Base-by-base conservation (phyloP, 768 basidiomycete genomes). In the Suillus plorans region DNA sequence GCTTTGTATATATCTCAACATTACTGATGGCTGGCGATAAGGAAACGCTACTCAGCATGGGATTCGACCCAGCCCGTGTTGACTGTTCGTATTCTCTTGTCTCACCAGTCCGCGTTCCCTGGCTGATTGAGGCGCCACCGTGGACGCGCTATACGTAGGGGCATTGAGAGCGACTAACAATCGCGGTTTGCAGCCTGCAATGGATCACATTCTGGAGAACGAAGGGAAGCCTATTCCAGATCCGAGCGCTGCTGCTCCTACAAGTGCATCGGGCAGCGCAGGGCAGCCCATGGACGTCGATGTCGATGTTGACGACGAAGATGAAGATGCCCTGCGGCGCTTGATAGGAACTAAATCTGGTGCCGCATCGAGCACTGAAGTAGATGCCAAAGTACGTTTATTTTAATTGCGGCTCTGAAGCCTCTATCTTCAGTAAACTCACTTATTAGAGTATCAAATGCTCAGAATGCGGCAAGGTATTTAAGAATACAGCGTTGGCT, bases 161-260 rank as follows among this genome's bases (percentile, higher is more conserved):
- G 95, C 95, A 5, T 76, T 97, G 64, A 89, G 89, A 69, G 92
- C 92, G 6, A 97, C 95, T 10, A 84, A 82, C 42, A 87, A 88
- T 69, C 85, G 91, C 36, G 97, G 95, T 4, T 80, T 99, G 0
- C 96, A 97, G 74, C 91, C 90, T 8, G 92, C 91, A 25, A 92
- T 95, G 91, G 95, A 97, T 71, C 89, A 92, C 76, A 80, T 97
- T 44, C 78, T 97, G 44, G 91, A 89, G 76, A 85, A 98, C 71
- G 89, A 92, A 60, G 85, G 86, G 6, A 81, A 94, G 64, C 81
- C 89, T 1, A 80, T 97, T 12, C 94, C 95, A 12, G 86, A 91
- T 73, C 76, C 86, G 5, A 77, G 77, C 31, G 74, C 77, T 16
- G 73, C 76, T 3, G 49, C 79, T 25, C 64, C 78, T 0, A 41